Evolutionary conservation across 1,284 basidiomycete genomes (phyloP).

Genomic region (Rhodotorula sp.): DNA sequence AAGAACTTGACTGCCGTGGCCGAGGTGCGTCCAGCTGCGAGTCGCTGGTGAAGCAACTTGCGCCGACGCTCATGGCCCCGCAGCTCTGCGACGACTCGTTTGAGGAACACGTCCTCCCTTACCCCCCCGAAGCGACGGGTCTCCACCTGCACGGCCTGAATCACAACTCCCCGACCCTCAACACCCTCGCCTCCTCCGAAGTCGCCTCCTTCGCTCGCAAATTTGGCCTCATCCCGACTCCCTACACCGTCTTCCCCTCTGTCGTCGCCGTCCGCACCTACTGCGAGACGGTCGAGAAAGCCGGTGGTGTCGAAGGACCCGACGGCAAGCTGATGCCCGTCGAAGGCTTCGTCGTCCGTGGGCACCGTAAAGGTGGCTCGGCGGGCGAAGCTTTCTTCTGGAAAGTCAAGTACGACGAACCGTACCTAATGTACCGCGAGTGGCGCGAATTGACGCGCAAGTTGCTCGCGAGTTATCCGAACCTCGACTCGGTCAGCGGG

Average conservation of each 20-base stretch:
- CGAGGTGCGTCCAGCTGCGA: slow-evolving; percentile 59
- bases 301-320: slow-evolving; percentile 58
- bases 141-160: slow-evolving; percentile 94
- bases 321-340: slow-evolving; percentile 71
- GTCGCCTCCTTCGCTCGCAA: slow-evolving; percentile 79
- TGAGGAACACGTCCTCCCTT: slow-evolving; percentile 93
- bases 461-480: slow-evolving; percentile 56
- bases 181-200: slow-evolving; percentile 65
- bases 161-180: slow-evolving; percentile 66
- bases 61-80: background rate
- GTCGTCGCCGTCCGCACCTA: slow-evolving; percentile 64
- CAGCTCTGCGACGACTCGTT: slow-evolving; percentile 96
- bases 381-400: slow-evolving; percentile 88
- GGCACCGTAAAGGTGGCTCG: slow-evolving; percentile 30
- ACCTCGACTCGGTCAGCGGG: slow-evolving; percentile 25
- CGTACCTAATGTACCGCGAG: slow-evolving; percentile 97
- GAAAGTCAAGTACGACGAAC: slow-evolving; percentile 99
- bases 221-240: slow-evolving; percentile 89
- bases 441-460: slow-evolving; percentile 91
- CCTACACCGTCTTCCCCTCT: slow-evolving; percentile 61
- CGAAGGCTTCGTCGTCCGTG: slow-evolving; percentile 93
- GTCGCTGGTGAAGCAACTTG: background rate
- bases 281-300: slow-evolving; percentile 56
- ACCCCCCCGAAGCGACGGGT: slow-evolving; percentile 76
- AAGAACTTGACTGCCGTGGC: slow-evolving; percentile 86